phyloP scores from a whole-genome alignment of 116 monocot genomes.

The Zostera marina region DNA sequence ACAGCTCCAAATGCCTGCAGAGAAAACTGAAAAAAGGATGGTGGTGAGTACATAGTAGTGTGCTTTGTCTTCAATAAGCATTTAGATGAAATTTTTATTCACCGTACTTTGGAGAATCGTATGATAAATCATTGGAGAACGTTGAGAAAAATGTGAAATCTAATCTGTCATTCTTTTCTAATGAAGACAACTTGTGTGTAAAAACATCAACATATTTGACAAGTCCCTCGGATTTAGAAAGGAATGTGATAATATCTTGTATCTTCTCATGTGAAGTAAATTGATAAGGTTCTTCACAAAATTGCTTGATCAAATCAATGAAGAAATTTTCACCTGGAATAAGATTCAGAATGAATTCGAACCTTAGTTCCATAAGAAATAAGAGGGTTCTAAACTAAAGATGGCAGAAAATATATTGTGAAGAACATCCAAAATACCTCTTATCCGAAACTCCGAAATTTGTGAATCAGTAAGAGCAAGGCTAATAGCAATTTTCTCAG shows the following conservation, averaged over 20 bases:
- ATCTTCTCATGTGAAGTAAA: conserved; percentile 28
- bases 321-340: conserved; percentile 59
- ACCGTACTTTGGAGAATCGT: conserved; percentile 28
- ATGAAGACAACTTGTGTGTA: conserved; percentile 46
- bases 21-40: not conserved
- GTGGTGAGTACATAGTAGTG: conserved; percentile 2
- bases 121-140: conserved; percentile 14
- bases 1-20: conserved; percentile 42
- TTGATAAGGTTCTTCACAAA: conserved; percentile 30
- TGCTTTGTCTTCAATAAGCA: not conserved
- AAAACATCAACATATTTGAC: conserved; percentile 55
- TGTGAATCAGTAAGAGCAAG: conserved; percentile 73
- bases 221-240: conserved; percentile 52
- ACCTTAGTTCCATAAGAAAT: not conserved
- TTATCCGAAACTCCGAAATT: conserved; percentile 28
- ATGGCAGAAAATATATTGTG: not conserved
- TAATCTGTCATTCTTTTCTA: conserved; percentile 29
- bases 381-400: not conserved
- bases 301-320: conserved; percentile 49
- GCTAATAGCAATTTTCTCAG: conserved; percentile 61
- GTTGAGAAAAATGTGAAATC: conserved; percentile 25
- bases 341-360: not conserved
- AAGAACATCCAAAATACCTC: conserved; percentile 22
- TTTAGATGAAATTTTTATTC: not conserved
- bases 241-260: conserved; percentile 58